Conservation (phyloP, 345 rosid genomes). For the Chamaenerion angustifolium region DNA sequence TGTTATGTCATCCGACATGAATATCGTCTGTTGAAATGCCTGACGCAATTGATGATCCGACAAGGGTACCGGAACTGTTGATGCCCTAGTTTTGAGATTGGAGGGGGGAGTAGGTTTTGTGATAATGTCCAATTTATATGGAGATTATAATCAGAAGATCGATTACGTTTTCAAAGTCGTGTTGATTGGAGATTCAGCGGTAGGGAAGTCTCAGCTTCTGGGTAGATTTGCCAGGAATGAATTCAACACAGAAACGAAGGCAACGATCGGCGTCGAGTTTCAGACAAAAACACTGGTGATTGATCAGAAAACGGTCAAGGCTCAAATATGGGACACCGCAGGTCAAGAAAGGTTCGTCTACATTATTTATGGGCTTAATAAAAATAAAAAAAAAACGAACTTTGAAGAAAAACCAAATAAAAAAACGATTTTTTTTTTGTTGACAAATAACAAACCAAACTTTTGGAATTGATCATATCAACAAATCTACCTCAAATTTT, state of each 20-base stretch:
- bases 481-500: no score
- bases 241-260: constrained; percentile 69
- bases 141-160: constrained; percentile 71
- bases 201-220: constrained; percentile 69
- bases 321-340: constrained; percentile 90
- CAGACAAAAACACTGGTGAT: constrained; percentile 71
- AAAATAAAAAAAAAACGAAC: no score
- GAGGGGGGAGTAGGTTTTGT: no score
- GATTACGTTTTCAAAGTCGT: constrained; percentile 77
- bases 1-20: no score
- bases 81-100: constrained; percentile 8
- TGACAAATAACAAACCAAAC: no score
- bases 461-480: no score
- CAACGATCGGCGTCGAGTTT: constrained; percentile 84
- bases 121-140: constrained; percentile 50
- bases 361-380: no score
- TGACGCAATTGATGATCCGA: no score
- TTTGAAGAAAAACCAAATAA: no score
- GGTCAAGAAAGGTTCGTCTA: constrained; percentile 77
- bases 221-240: constrained; percentile 70
- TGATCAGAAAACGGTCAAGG: constrained; percentile 66
- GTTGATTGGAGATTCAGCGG: constrained; percentile 77
- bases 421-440: no score
- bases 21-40: no score
- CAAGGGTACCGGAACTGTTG: neutral